Conservation (phyloP, 2,329 filamentous ascomycete species). For the Hymenotorrendiella dingleyae region DNA sequence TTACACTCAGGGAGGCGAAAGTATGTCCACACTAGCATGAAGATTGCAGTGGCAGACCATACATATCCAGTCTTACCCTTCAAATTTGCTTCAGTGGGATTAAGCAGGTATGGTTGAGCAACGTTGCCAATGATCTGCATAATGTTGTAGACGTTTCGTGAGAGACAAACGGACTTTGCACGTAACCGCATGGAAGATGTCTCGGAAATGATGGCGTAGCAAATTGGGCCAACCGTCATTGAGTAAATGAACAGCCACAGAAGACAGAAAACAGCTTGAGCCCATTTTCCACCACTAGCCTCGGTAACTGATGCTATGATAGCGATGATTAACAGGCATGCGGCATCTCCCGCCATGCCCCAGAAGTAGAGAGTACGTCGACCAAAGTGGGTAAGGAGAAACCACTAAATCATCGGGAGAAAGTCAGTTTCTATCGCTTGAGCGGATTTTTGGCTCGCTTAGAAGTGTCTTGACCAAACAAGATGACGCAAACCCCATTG, state of each 20-base stretch:
- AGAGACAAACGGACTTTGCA: constrained; percentile 33
- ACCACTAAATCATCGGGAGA: constrained; percentile 34
- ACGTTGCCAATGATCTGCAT: constrained; percentile 29
- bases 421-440: neutral
- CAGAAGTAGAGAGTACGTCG: constrained; percentile 44
- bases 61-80: constrained; percentile 37
- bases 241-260: constrained; percentile 31
- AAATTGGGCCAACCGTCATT: constrained; percentile 33
- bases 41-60: constrained; percentile 33
- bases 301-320: constrained; percentile 39
- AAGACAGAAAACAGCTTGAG: constrained; percentile 12
- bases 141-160: constrained; percentile 33
- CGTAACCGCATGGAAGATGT: constrained; percentile 34
- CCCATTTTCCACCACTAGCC: constrained; percentile 34
- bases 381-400: constrained; percentile 40
- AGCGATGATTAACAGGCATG: constrained; percentile 36
- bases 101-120: constrained; percentile 27
- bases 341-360: constrained; percentile 29
- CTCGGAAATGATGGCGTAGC: constrained; percentile 35
- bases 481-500: too few relatives aligned
- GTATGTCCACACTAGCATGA: constrained; percentile 40
- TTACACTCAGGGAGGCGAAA: constrained; percentile 43
- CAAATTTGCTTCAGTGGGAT: constrained; percentile 31
- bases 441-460: too few relatives aligned
- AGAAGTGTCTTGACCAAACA: too few relatives aligned